Conservation (phyloP, 148 eudicot genomes). For the Spergularia bocconei region DNA sequence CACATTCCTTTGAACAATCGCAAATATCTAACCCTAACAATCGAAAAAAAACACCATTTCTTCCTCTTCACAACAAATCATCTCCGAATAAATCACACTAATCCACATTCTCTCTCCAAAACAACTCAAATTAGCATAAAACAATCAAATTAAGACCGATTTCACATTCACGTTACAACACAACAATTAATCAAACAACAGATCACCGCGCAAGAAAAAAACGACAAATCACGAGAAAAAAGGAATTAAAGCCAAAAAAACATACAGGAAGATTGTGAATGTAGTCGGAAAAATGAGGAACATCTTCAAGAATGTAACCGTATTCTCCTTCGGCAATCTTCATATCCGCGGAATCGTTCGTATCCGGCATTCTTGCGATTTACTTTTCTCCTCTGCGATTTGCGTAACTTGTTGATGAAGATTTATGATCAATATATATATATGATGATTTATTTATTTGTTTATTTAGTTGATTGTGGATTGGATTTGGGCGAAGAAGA, state of each 20-base stretch:
- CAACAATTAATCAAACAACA: not conserved
- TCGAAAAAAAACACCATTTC: no score
- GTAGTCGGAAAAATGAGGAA: constrained; percentile 80
- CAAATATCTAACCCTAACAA: no score
- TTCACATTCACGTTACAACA: not conserved
- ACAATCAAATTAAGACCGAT: not conserved
- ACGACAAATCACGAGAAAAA: not conserved
- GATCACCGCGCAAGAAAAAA: not conserved
- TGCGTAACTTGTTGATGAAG: no score
- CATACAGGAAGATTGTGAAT: constrained; percentile 62
- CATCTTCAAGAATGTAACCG: constrained; percentile 75
- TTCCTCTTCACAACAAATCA: no score
- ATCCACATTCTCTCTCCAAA: not conserved
- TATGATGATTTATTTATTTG: no score
- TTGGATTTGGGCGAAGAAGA: no score
- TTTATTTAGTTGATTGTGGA: no score
- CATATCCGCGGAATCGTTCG: constrained; percentile 32
- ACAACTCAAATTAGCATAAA: not conserved
- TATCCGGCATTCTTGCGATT: constrained; percentile 14
- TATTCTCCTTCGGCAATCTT: constrained; percentile 49
- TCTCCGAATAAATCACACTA: not conserved
- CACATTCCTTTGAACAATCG: no score
- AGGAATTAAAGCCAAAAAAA: constrained; percentile 4
- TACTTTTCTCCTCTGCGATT: not conserved
- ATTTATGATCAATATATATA: no score